Base-by-base conservation (phyloP, 805 yeast species). In the Nakazawaea populi region DNA sequence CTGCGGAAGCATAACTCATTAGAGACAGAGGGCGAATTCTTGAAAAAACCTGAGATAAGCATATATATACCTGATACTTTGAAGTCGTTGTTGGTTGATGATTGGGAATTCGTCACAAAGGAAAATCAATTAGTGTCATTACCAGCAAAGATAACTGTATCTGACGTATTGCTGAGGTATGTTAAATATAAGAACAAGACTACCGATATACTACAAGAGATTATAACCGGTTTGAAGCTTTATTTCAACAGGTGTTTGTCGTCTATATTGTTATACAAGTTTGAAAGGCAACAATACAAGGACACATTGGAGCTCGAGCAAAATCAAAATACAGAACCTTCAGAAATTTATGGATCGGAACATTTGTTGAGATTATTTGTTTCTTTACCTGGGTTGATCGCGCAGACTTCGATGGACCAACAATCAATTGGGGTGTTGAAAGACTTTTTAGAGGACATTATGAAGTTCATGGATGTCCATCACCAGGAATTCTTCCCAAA, bases 81-180 rank as follows among this genome's bases (percentile, higher is more conserved):
- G 52, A 91, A 90, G 64, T 70, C 85, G 5, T 59, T 83, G 3
- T 69, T 92, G 38, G 96, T 91, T 1, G 90, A 89, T 64, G 98
- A 92, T 70, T 92, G 98, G 99, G 97, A 92, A 65, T 74, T 73
- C 57, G 76, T 92, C 35, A 90, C 98, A 1, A 87, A 87, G 58
- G 87, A 89, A 57, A 84, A 85, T 47, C 81, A 83, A 63, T 65
- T 89, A 42, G 78, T 88, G 3, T 68, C 76, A 29, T 64, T 91
- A 41, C 97, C 97, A 0, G 71, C 80, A 12, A 66, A 65, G 36
- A 72, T 73, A 3, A 75, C 79, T 0, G 86, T 87, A 1, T 69
- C 72, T 1, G 70, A 68, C 2, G 76, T 89, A 2, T 63, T 92
- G 7, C 58, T 65, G 9, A 74, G 75, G n/a, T 92, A 82, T 64